Conservation (phyloP, 176 grass and related monocot genomes). For the Oryza rufipogon region DNA sequence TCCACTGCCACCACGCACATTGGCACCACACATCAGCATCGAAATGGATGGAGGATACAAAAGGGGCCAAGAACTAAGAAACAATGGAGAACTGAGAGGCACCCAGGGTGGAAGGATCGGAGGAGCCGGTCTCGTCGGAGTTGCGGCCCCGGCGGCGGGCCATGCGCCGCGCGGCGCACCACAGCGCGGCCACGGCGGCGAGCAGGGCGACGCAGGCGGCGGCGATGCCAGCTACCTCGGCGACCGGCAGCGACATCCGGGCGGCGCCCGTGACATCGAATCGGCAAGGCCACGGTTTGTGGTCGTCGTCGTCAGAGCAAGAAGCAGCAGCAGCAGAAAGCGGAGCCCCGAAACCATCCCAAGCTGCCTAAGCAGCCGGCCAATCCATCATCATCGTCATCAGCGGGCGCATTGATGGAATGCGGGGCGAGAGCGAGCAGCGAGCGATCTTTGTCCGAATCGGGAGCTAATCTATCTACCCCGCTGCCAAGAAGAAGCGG, state of each 20-base stretch:
- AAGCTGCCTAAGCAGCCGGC: conserved; percentile 11
- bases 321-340: conserved; percentile 3
- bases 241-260: conserved; percentile 79
- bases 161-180: conserved; percentile 48
- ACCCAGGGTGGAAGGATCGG: conserved; percentile 84
- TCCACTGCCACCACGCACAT: conserved; percentile 56
- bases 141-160: conserved; percentile 61
- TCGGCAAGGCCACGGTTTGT: conserved; percentile 36
- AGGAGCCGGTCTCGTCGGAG: conserved; percentile 92
- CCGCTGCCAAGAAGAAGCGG: conserved; percentile 19
- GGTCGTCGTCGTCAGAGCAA: background rate
- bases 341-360: background rate
- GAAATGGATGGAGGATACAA: conserved; percentile 4
- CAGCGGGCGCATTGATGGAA: too few relatives aligned
- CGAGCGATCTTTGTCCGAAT: conserved; percentile 21
- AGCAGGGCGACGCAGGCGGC: conserved; percentile 56
- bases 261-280: conserved; percentile 82
- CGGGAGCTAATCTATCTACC: background rate
- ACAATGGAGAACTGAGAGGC: conserved; percentile 41
- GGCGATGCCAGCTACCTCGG: conserved; percentile 74
- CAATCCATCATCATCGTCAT: background rate
- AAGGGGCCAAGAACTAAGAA: background rate
- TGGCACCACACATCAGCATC: conserved; percentile 2
- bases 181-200: conserved; percentile 44
- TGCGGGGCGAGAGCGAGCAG: background rate